Percentiles rank a stretch among this genome's conserved stretches.
Conservation (phyloP, 352 stramenopile genomes). For the Peronospora tabacina region DNA sequence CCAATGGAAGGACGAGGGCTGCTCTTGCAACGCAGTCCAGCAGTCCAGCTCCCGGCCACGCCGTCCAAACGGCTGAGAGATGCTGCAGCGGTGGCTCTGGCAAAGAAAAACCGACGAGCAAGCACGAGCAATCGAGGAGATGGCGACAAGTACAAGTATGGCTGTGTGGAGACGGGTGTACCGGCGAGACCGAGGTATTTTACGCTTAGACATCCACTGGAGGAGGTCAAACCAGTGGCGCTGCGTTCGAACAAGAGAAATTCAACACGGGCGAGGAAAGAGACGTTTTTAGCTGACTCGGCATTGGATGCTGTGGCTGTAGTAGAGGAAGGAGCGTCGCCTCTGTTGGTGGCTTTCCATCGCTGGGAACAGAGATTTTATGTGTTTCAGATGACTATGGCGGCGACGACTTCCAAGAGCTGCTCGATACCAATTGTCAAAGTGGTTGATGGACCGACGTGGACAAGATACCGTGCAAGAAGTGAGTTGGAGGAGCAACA, state of each 20-base stretch:
- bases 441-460: conserved; percentile 37
- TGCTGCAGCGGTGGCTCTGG: conserved; percentile 24
- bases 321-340: conserved; percentile 11
- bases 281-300: conserved; percentile 41
- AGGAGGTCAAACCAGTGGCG: conserved; percentile 67
- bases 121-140: conserved; percentile 36
- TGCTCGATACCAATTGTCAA: conserved; percentile 16
- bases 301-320: conserved; percentile 47
- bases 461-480: conserved; percentile 30
- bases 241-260: conserved; percentile 4
- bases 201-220: conserved; percentile 60
- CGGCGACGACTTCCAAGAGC: conserved; percentile 1
- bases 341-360: conserved; percentile 49
- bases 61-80: conserved; percentile 25
- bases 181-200: conserved; percentile 51
- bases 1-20: conserved; percentile 37
- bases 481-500: conserved; percentile 26
- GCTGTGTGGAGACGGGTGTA: conserved; percentile 8
- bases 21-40: conserved; percentile 53
- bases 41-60: conserved; percentile 20
- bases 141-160: conserved; percentile 29
- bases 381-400: conserved; percentile 35
- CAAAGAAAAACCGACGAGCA: conserved; percentile 26
- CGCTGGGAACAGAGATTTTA: conserved; percentile 38
- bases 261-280: background rate